Evolutionary conservation across 169 alveolate species (phyloP).

Genomic region (Eimeria sp.): DNA sequence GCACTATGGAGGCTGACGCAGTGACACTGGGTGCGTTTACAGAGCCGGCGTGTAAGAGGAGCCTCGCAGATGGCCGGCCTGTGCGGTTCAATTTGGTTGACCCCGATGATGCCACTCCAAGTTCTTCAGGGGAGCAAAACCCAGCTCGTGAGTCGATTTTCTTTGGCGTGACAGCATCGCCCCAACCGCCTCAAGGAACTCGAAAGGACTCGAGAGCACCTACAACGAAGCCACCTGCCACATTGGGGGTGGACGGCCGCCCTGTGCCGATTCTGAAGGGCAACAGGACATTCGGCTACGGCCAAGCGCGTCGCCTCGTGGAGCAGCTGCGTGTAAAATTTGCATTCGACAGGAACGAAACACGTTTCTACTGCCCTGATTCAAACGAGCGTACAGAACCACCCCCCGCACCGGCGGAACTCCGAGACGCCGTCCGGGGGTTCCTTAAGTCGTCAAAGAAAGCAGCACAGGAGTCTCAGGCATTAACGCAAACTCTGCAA

Average conservation of each 20-base stretch:
- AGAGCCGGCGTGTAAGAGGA: conserved; percentile 5
- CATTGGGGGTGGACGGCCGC: conserved; percentile 36
- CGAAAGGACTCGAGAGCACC: background rate
- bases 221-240: conserved; percentile 21
- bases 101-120: background rate
- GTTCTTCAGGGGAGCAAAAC: background rate
- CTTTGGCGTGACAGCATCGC: background rate
- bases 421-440: conserved; percentile 32
- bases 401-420: conserved; percentile 48
- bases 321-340: conserved; percentile 62
- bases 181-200: background rate
- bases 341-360: conserved; percentile 68
- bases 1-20: conserved; percentile 60
- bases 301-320: conserved; percentile 63
- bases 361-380: conserved; percentile 60
- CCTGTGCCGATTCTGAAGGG: conserved; percentile 58
- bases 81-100: conserved; percentile 29
- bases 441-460: conserved; percentile 33
- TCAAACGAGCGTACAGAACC: conserved; percentile 49
- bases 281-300: conserved; percentile 19
- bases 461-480: conserved; percentile 23
- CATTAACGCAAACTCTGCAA: background rate
- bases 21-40: background rate
- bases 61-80: conserved; percentile 42
- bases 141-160: background rate